Base-by-base conservation (phyloP, 2,329 filamentous ascomycete genomes). In the Orbilia javanica region DNA sequence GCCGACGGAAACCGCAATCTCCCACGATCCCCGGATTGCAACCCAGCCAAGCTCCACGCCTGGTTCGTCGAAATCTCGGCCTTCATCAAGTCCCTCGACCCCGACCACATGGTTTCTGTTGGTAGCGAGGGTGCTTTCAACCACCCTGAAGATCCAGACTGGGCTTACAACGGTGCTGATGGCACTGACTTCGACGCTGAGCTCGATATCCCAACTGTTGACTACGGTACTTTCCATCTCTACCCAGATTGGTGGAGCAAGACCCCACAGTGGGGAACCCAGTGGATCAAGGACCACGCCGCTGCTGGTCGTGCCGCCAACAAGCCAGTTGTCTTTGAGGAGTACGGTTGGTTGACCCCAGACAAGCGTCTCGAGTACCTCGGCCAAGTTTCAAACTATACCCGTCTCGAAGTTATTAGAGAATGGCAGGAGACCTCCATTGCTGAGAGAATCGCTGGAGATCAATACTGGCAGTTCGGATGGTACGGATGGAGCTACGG, bases 401-500 rank as follows among this genome's bases (percentile, higher is more conserved):
- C 86, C 0, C 81, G 88, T 0, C 64, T 85, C 0, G 84, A 86
- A 63, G 87, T 86, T 0, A 75, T 88, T 1, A 84, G 85, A 10
- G 82, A 83, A 34, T 89, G 87, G 87, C 88, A 89, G 82, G 83
- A 84, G 25, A 87, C 87, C 4, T 84, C 83, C 13, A 79, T 87
- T 5, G 83, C 86, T 69, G 84, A 87, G 80, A 85, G 86, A 79
- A 84, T 89, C 81, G 83, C 86, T 1, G 81, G 81, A 7, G 87
- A 88, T 77, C 84, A 88, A 85, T 89, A 86, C 82, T 89, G 88
- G 88, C 88, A 89, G 79, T 88, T 84, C 79, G 88, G 88, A 0
- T 88, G 83, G 79, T 85, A 84, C 3, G 84, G 83, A 0, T 88
- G 85, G 80, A 88, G 87, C 2, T 88, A 87, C 44, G 87, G 88